Conservation (phyloP, 495 filamentous ascomycete genomes). For the Neurospora sp. region DNA sequence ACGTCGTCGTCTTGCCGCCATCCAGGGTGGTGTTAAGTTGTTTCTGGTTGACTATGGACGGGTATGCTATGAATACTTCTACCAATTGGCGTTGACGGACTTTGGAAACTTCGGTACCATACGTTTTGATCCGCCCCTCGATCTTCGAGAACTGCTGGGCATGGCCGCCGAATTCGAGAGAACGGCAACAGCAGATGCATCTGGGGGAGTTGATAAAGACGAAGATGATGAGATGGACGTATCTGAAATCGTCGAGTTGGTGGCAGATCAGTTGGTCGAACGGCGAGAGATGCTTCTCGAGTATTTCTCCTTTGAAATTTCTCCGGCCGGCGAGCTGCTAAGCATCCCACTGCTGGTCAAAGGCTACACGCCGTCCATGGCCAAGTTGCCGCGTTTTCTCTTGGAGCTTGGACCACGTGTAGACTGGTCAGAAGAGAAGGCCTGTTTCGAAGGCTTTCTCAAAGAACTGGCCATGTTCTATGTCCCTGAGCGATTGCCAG, state of each 20-base stretch:
- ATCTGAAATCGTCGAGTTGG: constrained; percentile 50
- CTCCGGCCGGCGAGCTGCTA: constrained; percentile 61
- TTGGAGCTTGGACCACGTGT: constrained; percentile 82
- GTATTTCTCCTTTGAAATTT: constrained; percentile 85
- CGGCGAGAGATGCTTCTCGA: constrained; percentile 79
- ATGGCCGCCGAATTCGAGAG: constrained; percentile 67
- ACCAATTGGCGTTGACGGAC: constrained; percentile 91
- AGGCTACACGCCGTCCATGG: constrained; percentile 75
- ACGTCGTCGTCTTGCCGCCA: constrained; percentile 72
- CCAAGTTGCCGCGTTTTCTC: constrained; percentile 82
- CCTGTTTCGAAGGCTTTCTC: constrained; percentile 79
- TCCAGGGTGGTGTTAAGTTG: constrained; percentile 88
- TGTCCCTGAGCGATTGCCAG: constrained; percentile 73
- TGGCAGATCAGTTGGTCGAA: constrained; percentile 53
- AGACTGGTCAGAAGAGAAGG: constrained; percentile 73
- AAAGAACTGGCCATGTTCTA: constrained; percentile 87
- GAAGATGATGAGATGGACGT: constrained; percentile 53
- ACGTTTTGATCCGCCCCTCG: constrained; percentile 64
- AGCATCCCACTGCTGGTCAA: constrained; percentile 78
- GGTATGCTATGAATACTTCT: constrained; percentile 84
- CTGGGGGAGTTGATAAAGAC: constrained; percentile 7
- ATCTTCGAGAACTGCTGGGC: constrained; percentile 56
- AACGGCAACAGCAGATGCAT: constrained; percentile 2
- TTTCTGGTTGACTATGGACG: constrained; percentile 93
- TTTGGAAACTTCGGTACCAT: constrained; percentile 93